Evolutionary conservation across 163 green algal species (phyloP).

Genomic region (Picocystis sp.): DNA sequence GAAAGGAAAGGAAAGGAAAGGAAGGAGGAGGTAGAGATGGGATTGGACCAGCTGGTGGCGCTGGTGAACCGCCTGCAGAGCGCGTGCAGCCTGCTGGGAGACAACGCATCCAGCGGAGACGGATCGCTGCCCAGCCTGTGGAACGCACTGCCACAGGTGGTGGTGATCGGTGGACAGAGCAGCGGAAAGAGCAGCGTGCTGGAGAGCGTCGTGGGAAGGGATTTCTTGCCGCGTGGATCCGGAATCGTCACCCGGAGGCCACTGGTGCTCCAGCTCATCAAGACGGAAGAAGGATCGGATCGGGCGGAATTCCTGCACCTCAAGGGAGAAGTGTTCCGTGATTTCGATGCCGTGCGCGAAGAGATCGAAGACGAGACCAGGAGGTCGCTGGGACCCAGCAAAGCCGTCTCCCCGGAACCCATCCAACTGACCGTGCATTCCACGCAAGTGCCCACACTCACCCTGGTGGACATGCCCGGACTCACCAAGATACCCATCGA

Average conservation of each 20-base stretch:
- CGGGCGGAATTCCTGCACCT: conserved; percentile 61
- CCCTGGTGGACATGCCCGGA: conserved; percentile 86
- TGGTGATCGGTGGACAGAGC: conserved; percentile 81
- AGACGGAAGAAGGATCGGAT: conserved; percentile 38
- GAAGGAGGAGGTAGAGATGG: no score
- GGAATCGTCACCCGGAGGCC: conserved; percentile 66
- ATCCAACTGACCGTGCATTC: conserved; percentile 82
- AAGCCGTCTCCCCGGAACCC: conserved; percentile 62
- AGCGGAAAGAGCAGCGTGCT: conserved; percentile 86
- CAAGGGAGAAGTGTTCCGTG: conserved; percentile 36
- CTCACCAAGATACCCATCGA: conserved; percentile 88
- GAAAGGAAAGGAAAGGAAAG: no score
- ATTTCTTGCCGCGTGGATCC: conserved; percentile 79
- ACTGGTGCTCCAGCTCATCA: conserved; percentile 8
- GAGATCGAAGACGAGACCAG: conserved; percentile 85
- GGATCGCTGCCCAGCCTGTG: conserved; percentile 44
- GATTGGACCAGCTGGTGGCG: conserved; percentile 26
- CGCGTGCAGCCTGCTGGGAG: conserved; percentile 48
- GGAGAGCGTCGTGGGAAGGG: conserved; percentile 76
- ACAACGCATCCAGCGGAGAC: conserved; percentile 35
- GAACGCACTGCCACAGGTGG: conserved; percentile 73
- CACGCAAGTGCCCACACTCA: conserved; percentile 70
- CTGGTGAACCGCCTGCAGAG: conserved; percentile 62
- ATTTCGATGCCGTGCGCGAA: conserved; percentile 39
- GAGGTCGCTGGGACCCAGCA: conserved; percentile 50